Conservation (phyloP, 2,329 filamentous ascomycete genomes). For the Xylaria sp. region DNA sequence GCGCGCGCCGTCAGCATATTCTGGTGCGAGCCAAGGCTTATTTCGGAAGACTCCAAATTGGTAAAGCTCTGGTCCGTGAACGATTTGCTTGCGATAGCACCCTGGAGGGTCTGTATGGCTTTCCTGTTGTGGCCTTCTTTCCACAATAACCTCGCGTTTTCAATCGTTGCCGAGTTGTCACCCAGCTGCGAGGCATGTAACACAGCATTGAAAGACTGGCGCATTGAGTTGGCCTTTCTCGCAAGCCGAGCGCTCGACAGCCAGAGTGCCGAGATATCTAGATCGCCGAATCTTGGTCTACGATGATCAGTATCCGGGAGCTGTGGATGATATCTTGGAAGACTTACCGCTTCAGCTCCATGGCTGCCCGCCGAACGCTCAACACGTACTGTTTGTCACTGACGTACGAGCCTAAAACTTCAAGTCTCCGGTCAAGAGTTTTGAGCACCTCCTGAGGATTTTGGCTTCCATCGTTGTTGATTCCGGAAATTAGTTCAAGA, state of each 20-base stretch:
- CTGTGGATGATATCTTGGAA: conserved; percentile 33
- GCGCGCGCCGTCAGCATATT: conserved; percentile 73
- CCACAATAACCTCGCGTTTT: conserved; percentile 92
- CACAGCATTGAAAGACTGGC: conserved; percentile 92
- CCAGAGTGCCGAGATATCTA: conserved; percentile 84
- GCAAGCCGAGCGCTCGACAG: conserved; percentile 82
- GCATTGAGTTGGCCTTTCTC: conserved; percentile 79
- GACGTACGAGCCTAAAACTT: conserved; percentile 84
- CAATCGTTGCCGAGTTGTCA: conserved; percentile 86
- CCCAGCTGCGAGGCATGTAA: conserved; percentile 84
- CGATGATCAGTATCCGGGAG: conserved; percentile 22
- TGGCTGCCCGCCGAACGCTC: conserved; percentile 80
- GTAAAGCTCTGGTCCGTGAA: conserved; percentile 58
- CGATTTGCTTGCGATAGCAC: conserved; percentile 80
- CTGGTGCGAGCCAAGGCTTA: conserved; percentile 51
- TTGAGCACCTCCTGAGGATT: conserved; percentile 50
- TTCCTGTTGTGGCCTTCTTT: conserved; percentile 91
- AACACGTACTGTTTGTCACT: conserved; percentile 93
- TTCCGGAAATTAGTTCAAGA: conserved; percentile 72
- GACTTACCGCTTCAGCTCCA: conserved; percentile 73
- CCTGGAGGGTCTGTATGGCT: conserved; percentile 87
- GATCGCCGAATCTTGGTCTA: conserved; percentile 64
- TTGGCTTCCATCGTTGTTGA: conserved; percentile 44
- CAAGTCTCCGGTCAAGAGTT: conserved; percentile 75
- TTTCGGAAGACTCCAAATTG: conserved; percentile 43